Evolutionary conservation across 2,329 filamentous ascomycete genomes (phyloP).

Genomic region (Fusarium chlamydosporum): DNA sequence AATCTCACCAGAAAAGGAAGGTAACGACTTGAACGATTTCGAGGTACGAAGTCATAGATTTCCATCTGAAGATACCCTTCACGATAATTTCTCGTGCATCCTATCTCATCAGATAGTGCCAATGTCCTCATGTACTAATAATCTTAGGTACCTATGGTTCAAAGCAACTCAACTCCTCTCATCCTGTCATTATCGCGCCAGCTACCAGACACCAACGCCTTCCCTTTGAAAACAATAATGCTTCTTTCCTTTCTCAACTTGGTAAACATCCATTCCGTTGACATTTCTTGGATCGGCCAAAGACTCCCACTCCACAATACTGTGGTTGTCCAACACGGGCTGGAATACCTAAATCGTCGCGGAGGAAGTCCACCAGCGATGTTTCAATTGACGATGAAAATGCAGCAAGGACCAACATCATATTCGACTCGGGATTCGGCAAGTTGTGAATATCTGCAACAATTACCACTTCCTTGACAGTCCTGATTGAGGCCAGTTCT

Average conservation of each 20-base stretch:
- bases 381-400: conserved; percentile 72
- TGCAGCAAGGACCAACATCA: conserved; percentile 70
- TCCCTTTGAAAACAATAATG: neutral
- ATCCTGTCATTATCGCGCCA: conserved; percentile 12
- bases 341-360: conserved; percentile 50
- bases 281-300: conserved; percentile 47
- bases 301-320: conserved; percentile 45
- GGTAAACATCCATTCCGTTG: conserved; percentile 45
- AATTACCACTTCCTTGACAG: conserved; percentile 66
- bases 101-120: neutral
- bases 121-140: conserved; percentile 12
- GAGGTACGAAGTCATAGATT: neutral
- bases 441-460: conserved; percentile 68
- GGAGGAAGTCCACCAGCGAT: conserved; percentile 68
- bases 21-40: neutral
- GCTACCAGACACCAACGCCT: conserved; percentile 9
- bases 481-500: conserved; percentile 66
- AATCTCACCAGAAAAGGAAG: neutral
- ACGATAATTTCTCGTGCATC: neutral
- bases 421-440: conserved; percentile 65
- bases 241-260: conserved; percentile 21
- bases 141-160: conserved; percentile 11
- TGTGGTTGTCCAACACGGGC: conserved; percentile 44
- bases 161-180: conserved; percentile 28
- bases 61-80: neutral